A percentile compares a stretch with the other conserved stretches of the same genome.
Evolutionary conservation across 2,329 filamentous ascomycete genomes (phyloP).

Genomic region (Juglanconis sp.): DNA sequence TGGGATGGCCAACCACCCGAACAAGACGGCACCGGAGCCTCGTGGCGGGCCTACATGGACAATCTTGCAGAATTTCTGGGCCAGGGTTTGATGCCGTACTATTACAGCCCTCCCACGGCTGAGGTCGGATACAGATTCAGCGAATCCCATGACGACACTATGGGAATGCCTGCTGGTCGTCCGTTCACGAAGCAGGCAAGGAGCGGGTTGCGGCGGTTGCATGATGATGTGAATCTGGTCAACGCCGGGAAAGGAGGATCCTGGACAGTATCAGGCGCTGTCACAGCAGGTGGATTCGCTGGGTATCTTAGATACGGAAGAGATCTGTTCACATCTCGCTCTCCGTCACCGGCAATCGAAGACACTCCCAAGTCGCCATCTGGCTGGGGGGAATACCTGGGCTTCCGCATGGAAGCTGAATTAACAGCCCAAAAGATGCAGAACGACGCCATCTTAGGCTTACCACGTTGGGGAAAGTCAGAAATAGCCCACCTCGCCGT

Average conservation of each 20-base stretch:
- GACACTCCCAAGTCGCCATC: not conserved
- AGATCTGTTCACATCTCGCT: constrained; percentile 30
- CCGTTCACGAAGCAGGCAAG: constrained; percentile 31
- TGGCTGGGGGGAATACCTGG: not conserved
- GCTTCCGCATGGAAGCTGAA: constrained; percentile 40
- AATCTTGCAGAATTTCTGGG: not conserved
- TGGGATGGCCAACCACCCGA: not conserved
- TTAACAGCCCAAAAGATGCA: constrained; percentile 33
- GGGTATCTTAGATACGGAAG: constrained; percentile 36
- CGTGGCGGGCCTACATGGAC: constrained; percentile 17
- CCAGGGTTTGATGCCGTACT: not conserved
- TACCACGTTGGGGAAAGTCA: not conserved
- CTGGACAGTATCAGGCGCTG: constrained; percentile 39
- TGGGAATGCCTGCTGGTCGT: constrained; percentile 29
- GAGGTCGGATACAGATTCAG: constrained; percentile 40
- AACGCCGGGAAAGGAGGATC: constrained; percentile 22
- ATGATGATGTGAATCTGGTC: constrained; percentile 29
- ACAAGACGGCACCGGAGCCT: not conserved
- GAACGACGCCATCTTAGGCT: not conserved
- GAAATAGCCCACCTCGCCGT: constrained; percentile 33
- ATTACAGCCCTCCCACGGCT: constrained; percentile 31
- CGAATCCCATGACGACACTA: constrained; percentile 20
- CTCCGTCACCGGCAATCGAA: not conserved
- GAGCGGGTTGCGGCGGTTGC: constrained; percentile 35
- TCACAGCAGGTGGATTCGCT: constrained; percentile 28